Conservation (phyloP, 805 yeast species). For the Hanseniaspora valbyensis region DNA sequence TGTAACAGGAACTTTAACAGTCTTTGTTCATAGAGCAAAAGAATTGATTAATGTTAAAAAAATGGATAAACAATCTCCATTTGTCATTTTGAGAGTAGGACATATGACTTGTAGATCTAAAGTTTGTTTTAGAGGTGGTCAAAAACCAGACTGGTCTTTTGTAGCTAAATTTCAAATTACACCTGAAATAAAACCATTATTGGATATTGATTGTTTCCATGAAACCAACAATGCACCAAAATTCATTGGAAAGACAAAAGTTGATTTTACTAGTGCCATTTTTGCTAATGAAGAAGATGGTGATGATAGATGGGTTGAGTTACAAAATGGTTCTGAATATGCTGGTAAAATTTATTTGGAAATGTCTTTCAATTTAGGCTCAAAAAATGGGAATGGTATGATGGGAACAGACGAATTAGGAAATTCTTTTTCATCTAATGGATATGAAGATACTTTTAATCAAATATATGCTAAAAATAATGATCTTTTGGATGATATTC, state of each 20-base stretch:
- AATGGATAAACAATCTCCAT: constrained; percentile 89
- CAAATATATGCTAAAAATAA: not conserved
- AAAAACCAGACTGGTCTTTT: constrained; percentile 79
- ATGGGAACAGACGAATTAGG: constrained; percentile 13
- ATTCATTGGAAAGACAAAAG: constrained; percentile 68
- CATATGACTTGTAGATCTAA: constrained; percentile 72
- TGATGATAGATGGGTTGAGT: constrained; percentile 72
- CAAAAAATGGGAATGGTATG: constrained; percentile 1
- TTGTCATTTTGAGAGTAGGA: constrained; percentile 70
- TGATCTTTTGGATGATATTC: constrained; percentile 16
- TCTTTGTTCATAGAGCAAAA: constrained; percentile 69
- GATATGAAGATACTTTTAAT: not conserved
- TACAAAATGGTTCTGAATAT: constrained; percentile 53
- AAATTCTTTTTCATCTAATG: constrained; percentile 3
- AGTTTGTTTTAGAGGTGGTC: constrained; percentile 79
- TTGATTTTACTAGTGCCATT: constrained; percentile 67
- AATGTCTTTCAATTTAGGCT: constrained; percentile 72
- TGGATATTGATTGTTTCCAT: constrained; percentile 63
- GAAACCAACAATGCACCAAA: constrained; percentile 80
- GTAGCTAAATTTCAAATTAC: constrained; percentile 58
- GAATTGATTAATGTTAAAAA: constrained; percentile 79
- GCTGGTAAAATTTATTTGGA: constrained; percentile 87
- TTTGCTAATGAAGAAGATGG: constrained; percentile 60
- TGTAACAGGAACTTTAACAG: constrained; percentile 45
- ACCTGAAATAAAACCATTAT: constrained; percentile 48